Evolutionary conservation across 140 eudicot species (phyloP).

Genomic region (Anethum foeniculum): DNA sequence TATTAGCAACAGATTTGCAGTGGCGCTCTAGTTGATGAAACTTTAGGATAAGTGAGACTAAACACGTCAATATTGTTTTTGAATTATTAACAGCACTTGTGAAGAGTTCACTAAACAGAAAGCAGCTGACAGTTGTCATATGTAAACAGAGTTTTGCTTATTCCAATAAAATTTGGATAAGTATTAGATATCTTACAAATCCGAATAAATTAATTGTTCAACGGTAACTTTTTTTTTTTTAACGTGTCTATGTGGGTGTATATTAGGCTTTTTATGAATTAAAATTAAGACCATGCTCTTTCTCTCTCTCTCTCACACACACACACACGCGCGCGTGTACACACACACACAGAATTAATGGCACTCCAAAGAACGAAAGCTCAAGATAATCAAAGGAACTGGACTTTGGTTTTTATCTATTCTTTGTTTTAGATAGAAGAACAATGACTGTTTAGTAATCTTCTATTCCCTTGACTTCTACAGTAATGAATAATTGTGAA

Average conservation of each 20-base stretch:
- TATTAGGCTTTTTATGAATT: not conserved
- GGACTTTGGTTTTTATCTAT: not conserved
- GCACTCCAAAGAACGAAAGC: not conserved
- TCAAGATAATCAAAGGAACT: not conserved
- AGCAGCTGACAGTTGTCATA: not conserved
- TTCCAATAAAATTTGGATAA: not conserved
- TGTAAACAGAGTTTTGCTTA: not conserved
- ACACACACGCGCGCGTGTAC: not conserved
- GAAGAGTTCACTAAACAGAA: not conserved
- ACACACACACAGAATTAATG: not conserved
- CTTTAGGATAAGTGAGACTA: not conserved
- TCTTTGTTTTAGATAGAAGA: not conserved
- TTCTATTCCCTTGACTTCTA: not conserved
- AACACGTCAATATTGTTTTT: not conserved
- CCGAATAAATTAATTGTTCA: not conserved
- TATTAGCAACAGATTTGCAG: slow-evolving; percentile 3
- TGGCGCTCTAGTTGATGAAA: not conserved
- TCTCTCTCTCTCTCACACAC: too few species aligned
- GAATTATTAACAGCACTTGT: not conserved
- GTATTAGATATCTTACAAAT: not conserved
- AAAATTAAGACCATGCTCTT: not conserved
- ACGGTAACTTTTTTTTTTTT: not conserved
- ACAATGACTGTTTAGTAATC: not conserved
- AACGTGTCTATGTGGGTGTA: not conserved
- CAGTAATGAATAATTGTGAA: not conserved